Evolutionary conservation across 208 protist genomes (phyloP), one percentile per base, ranked within the genome.

Genomic region (Trypanosoma cruzi): DNA sequence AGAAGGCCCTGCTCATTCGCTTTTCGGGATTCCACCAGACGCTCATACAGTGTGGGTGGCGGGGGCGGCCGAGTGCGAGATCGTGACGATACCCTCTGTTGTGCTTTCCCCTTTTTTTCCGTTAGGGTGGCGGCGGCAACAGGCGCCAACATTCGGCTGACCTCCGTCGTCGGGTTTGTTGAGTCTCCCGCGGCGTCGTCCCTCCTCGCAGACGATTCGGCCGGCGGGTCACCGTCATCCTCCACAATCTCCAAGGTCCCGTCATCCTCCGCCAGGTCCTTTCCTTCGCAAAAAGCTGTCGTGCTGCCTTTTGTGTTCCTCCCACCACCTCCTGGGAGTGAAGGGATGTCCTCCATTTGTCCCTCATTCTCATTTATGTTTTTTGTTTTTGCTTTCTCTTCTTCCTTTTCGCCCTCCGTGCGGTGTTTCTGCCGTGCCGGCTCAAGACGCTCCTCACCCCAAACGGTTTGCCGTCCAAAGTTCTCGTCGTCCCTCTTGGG

Each of bases 1-100:
- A 96, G 72, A 46, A 95, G 59, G 0, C 88, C 87, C 37, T 79
- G 72, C 64, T 96, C 89, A 61, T 86, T 82, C 22, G 89, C 57
- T 20, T 80, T 64, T 37, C 87, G 79, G 32, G 86, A 79, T 54
- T 91, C 86, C n/a, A 81, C 88, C 26, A 96, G 82, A 32, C 80
- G 80, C 70, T 91, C 81, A 68, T 86, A 96, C 2, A 96, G 80
- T 13, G 85, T 85, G 18, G 72, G 76, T 48, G 75, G 59, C 0
- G 70, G 72, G 26, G 73, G 70, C 6, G 64, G 70, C 46, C 64
- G 54, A 60, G 58, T 13, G 20, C 42, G 37, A 56, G 50, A n/a
- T 77, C 69, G 42, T 40, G 36, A n/a, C 46, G 11, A 29, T 36
- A 50, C 29, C 28, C n/a, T 18, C 24, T 50, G 37, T 26, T 36